Evolutionary conservation across 306 rosid genomes (phyloP), one percentile per base, ranked within the genome.

Genomic region (Luffa aegyptiaca): DNA sequence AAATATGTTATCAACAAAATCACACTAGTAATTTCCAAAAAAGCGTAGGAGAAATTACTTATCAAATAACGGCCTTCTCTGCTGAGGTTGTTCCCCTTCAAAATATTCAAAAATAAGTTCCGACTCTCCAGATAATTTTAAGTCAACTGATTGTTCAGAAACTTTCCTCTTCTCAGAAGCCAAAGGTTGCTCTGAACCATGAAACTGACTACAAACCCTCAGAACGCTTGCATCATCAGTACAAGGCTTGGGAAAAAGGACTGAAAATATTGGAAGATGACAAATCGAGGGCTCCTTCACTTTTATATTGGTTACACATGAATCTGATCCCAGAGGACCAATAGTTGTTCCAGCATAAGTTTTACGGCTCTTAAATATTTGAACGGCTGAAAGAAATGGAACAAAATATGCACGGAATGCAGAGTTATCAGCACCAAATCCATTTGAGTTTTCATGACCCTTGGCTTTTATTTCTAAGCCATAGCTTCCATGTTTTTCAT

Each of bases 71-170:
- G 97, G 91, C 65, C 10, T 86, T 80, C 98, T 90, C 85, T 84
- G 90, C 80, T 90, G 98, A 72, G 98, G 97, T 81, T 81, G 97
- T 62, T 88, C 90, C 69, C 71, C 57, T 85, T 93, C 98, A 88
- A 93, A 93, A 92, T 89, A 93, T 87, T 93, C 98, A 80, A 89
- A 90, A 77, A 92, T 85, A 71, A 90, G 90, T 81, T 91, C 97
- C 36, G 59, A 78, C 73, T 88, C 98, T 80, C 85, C 56, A 72
- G 79, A 68, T 44, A 59, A 77, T 6, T 61, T 56, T 64, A 85
- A 75, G 79, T 71, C 80, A 26, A 31, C 79, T 59, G 83, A 80
- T 77, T 77, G 85, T 88, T 75, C 72, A 58, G 84, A 74, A 74
- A 17, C 14, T 8, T 72, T 62, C 72, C 44, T 81, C 82, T 69